Percentiles rank a stretch among this genome's conserved stretches.
Evolutionary conservation across 2,329 filamentous ascomycete species (phyloP).

Genomic region (Fusarium buharicum): DNA sequence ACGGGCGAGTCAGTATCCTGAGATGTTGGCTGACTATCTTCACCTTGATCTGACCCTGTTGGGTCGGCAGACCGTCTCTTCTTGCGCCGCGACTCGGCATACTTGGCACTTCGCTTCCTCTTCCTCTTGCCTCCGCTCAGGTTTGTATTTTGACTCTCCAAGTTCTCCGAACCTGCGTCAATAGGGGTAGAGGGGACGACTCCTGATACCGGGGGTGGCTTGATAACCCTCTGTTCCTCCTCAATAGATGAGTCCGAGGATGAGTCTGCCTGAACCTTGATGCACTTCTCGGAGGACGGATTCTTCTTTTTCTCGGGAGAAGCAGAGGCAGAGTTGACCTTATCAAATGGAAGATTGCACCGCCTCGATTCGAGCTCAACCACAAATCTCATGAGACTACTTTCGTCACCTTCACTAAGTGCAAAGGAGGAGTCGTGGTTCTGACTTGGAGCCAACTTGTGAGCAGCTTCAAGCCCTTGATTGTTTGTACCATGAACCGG

Average conservation of each 20-base stretch:
- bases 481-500: conserved; percentile 46
- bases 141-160: conserved; percentile 23
- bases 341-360: conserved; percentile 43
- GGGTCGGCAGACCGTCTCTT: conserved; percentile 43
- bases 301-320: conserved; percentile 30
- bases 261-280: conserved; percentile 37
- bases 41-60: conserved; percentile 26
- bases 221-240: conserved; percentile 22
- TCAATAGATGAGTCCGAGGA: conserved; percentile 35
- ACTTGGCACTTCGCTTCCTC: conserved; percentile 43
- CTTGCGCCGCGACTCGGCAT: conserved; percentile 44
- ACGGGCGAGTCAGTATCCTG: conserved; percentile 33
- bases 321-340: conserved; percentile 26
- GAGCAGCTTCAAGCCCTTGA: conserved; percentile 5
- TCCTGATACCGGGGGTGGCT: conserved; percentile 19
- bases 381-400: conserved; percentile 59
- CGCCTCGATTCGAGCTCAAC: conserved; percentile 61
- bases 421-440: conserved; percentile 52
- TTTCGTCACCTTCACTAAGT: conserved; percentile 59
- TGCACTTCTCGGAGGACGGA: conserved; percentile 26
- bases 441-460: conserved; percentile 16
- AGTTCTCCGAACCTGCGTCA: conserved; percentile 14
- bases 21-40: conserved; percentile 35
- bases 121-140: conserved; percentile 45
- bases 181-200: conserved; percentile 44